These are phyloP conservation scores for Pseudogymnoascus sp. DNA, from an alignment of 2,329 filamentous ascomycete species.

Conservation along the genomic window DNA sequence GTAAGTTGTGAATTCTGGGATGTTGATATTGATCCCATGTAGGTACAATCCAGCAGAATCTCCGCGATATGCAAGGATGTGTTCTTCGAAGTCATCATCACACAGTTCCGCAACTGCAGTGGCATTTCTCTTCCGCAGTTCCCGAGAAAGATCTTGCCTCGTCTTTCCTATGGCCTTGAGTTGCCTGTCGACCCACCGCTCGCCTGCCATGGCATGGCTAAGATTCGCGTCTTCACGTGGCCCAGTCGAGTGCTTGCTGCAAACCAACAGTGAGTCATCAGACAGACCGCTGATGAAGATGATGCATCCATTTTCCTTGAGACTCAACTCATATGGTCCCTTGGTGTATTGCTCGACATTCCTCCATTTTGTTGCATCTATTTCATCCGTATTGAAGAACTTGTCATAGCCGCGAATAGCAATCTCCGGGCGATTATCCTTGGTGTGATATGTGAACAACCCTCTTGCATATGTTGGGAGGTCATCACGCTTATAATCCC, in stretches of 20 bases:
- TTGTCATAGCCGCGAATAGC: constrained; percentile 91
- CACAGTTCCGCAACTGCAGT: constrained; percentile 94
- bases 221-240: constrained; percentile 58
- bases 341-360: constrained; percentile 67
- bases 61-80: constrained; percentile 80
- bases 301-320: constrained; percentile 99
- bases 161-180: constrained; percentile 69
- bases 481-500: constrained; percentile 83
- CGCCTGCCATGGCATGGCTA: constrained; percentile 79
- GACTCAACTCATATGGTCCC: constrained; percentile 87
- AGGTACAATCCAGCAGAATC: constrained; percentile 85
- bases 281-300: constrained; percentile 92
- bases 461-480: constrained; percentile 90
- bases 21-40: constrained; percentile 90
- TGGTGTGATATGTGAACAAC: constrained; percentile 74
- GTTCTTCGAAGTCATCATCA: constrained; percentile 93
- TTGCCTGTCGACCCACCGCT: constrained; percentile 73
- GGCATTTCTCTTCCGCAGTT: constrained; percentile 71
- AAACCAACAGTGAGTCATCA: constrained; percentile 84
- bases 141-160: constrained; percentile 65
- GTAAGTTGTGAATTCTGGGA: constrained; percentile 86
- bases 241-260: constrained; percentile 96
- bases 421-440: constrained; percentile 63
- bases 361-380: constrained; percentile 70
- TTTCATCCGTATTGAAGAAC: constrained; percentile 91